Base-by-base conservation (phyloP, 139 green algal genomes). In the Coccomyxa sp. region DNA sequence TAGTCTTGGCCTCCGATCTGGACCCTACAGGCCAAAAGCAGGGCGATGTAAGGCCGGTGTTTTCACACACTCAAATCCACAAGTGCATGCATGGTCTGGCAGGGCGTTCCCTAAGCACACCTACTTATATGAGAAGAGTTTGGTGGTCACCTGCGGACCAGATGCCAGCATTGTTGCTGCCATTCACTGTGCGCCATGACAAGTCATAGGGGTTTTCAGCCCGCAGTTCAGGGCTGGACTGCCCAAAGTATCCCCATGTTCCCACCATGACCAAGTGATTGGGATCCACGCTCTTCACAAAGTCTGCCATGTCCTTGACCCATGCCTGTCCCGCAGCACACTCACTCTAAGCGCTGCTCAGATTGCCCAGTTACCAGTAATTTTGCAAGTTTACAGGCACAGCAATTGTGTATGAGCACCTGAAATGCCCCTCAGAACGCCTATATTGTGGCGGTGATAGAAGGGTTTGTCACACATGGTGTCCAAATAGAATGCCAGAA, bases 261-360 rank as follows among this genome's bases (percentile, higher is more conserved):
- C 87, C 87, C 7, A 85, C 84, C 30, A 82, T 91, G 81, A 92
- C 82, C 79, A 92, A 57, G 82, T 92, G 88, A 58, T 91, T 91
- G 58, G 87, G 76, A 75, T 92, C 88, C 10, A 88, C 23, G 7
- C n/a, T 27, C 78, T 86, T 86, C 30, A 89, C 63, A 67, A 67
- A 83, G 45, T 13, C 16, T 25, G 57, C 38, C 83, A 86, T 86
- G 38, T 86, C 83, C 9, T 30, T 45, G 23, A 83, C 76, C 83
- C 83, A 86, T 27, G 18, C 21, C 63, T 71, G 63, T 0, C 18
- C 3, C 18, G 12, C 13, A 28, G 10, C 0, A 51, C 17, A 25
- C n/a, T 28, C 28, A 18, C 25, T 58, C 18, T 38, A 14, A 79
- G 28, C 75, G 75, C 21, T 21, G 21, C 9, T 71, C 9, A 71